These are phyloP conservation scores for Venturia aucupariae DNA, from an alignment of 2,329 filamentous ascomycete species.

Conservation along the genomic window DNA sequence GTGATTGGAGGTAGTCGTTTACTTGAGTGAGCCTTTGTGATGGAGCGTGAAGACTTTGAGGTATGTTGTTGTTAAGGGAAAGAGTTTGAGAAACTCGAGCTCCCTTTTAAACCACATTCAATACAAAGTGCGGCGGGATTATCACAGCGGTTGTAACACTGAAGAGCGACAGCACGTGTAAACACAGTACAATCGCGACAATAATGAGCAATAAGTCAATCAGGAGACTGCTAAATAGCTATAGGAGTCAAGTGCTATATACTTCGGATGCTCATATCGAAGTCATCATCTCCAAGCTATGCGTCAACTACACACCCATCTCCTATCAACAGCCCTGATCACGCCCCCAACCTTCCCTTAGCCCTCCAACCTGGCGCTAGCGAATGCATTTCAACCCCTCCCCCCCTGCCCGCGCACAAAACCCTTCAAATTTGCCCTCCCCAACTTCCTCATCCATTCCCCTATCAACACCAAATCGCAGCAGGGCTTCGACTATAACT, in stretches of 20 bases:
- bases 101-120: not conserved
- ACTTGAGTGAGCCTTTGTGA: not conserved
- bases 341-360: not conserved
- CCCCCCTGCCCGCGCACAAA: not conserved
- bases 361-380: not conserved
- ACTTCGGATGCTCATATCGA: not conserved
- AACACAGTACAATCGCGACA: not conserved
- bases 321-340: not conserved
- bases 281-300: not conserved
- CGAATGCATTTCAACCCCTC: not conserved
- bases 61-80: not conserved
- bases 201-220: not conserved
- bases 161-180: not conserved
- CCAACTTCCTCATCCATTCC: not conserved
- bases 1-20: not conserved
- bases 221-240: not conserved
- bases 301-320: not conserved
- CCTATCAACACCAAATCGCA: not conserved
- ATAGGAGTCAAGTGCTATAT: not conserved
- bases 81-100: not conserved
- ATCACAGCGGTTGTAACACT: not conserved
- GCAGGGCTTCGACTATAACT: not conserved
- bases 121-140: not conserved
- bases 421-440: not conserved
- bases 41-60: not conserved